Evolutionary conservation across 495 filamentous ascomycete species (phyloP).

Genomic region (Annulohypoxylon maeteangense): DNA sequence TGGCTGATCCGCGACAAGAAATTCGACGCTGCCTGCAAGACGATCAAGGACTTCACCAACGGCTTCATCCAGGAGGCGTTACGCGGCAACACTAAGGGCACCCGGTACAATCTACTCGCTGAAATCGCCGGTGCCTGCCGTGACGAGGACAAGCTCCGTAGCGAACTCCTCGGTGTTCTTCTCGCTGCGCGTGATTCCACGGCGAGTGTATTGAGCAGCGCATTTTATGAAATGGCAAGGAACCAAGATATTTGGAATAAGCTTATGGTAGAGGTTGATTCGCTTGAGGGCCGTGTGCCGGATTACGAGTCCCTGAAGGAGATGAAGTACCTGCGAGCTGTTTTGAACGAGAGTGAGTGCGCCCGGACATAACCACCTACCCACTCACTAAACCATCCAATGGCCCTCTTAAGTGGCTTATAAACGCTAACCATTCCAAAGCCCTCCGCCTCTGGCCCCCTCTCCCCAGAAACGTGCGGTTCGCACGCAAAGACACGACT

Average conservation of each 20-base stretch:
- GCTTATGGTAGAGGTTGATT: neutral
- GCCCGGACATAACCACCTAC: neutral
- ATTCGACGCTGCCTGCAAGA: neutral
- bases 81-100: neutral
- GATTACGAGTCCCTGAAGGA: slow-evolving; percentile 7
- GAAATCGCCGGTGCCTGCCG: slow-evolving; percentile 1
- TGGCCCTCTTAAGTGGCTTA: neutral
- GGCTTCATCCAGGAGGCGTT: slow-evolving; percentile 4
- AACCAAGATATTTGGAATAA: slow-evolving; percentile 2
- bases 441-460: slow-evolving; percentile 2
- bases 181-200: slow-evolving; percentile 4
- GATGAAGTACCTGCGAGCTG: slow-evolving; percentile 5
- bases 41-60: neutral
- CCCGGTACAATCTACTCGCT: neutral
- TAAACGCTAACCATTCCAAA: neutral
- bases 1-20: slow-evolving; percentile 4
- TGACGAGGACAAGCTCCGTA: neutral
- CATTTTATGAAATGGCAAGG: neutral
- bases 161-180: neutral
- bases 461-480: neutral
- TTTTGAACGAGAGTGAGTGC: slow-evolving; percentile 5
- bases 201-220: neutral
- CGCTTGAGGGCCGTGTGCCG: neutral
- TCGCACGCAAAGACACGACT: neutral
- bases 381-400: no score